Conservation (phyloP, 2,329 filamentous ascomycete genomes). For the Alternaria tenuissima region DNA sequence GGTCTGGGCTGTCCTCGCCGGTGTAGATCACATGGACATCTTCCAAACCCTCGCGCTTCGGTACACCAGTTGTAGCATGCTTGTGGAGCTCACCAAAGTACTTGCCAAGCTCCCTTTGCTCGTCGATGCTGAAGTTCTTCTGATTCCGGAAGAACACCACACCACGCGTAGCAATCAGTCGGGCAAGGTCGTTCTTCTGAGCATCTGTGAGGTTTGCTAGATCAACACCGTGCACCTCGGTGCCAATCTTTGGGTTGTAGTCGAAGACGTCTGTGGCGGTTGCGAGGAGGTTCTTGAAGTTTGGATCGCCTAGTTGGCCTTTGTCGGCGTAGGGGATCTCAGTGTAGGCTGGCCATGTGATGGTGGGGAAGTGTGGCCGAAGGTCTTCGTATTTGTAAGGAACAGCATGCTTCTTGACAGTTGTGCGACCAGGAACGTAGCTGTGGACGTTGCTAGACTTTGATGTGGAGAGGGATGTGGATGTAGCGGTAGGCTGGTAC, state of each 20-base stretch:
- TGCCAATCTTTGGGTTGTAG: slow-evolving; percentile 65
- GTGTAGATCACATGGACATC: slow-evolving; percentile 66
- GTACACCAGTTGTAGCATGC: slow-evolving; percentile 64
- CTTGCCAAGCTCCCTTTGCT: slow-evolving; percentile 60
- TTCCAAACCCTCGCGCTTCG: slow-evolving; percentile 59
- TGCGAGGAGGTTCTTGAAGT: slow-evolving; percentile 62
- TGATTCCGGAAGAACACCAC: slow-evolving; percentile 68
- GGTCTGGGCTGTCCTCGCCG: slow-evolving; percentile 62
- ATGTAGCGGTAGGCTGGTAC: slow-evolving; percentile 15
- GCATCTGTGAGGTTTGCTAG: slow-evolving; percentile 59
- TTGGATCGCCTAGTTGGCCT: slow-evolving; percentile 62
- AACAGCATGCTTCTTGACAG: slow-evolving; percentile 55
- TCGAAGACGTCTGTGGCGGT: slow-evolving; percentile 65
- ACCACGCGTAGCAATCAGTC: slow-evolving; percentile 62
- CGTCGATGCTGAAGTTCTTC: slow-evolving; percentile 62
- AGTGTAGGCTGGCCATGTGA: slow-evolving; percentile 61
- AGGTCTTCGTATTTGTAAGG: slow-evolving; percentile 63
- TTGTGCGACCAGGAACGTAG: slow-evolving; percentile 60
- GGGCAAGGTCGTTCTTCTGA: slow-evolving; percentile 64
- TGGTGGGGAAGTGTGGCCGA: slow-evolving; percentile 61
- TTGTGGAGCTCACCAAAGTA: slow-evolving; percentile 64
- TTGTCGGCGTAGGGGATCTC: slow-evolving; percentile 63
- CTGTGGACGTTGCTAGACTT: slow-evolving; percentile 41
- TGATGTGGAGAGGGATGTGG: slow-evolving; percentile 20
- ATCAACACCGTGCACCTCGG: slow-evolving; percentile 61